Evolutionary conservation across 441 rosid species (phyloP).

Genomic region (Syzygium syzygioides): DNA sequence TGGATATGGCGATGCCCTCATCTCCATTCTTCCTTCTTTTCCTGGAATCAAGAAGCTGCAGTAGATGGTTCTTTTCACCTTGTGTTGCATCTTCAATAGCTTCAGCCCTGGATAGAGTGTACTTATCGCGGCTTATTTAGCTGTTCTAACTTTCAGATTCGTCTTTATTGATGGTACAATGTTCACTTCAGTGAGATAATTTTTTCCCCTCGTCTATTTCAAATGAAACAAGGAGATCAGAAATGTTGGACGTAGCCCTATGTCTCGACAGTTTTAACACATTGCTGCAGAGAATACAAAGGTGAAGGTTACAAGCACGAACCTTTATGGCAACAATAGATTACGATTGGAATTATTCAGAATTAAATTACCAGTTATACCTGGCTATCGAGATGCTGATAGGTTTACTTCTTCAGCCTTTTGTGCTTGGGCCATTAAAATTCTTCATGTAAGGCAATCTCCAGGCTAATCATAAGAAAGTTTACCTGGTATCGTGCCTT

Average conservation of each 20-base stretch:
- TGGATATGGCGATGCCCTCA: conserved; percentile 76
- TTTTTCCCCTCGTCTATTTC: background rate
- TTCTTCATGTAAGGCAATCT: background rate
- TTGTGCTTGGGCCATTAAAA: background rate
- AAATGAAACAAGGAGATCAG: background rate
- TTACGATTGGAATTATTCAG: background rate
- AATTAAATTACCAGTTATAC: background rate
- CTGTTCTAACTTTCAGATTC: background rate
- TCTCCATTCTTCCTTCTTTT: conserved; percentile 78
- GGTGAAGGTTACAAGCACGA: background rate
- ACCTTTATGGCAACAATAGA: background rate
- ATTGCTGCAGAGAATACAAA: background rate
- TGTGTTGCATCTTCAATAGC: background rate
- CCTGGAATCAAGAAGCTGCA: conserved; percentile 83
- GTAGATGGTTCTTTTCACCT: conserved; percentile 17
- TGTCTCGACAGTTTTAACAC: background rate
- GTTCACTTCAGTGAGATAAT: background rate
- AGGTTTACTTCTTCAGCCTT: background rate
- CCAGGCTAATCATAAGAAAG: background rate
- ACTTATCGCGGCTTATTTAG: background rate
- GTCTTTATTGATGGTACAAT: background rate
- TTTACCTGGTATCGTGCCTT: background rate
- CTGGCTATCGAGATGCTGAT: background rate
- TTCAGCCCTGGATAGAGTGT: background rate
- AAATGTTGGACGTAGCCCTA: background rate